Evolutionary conservation across 108 stramenopile species (phyloP), one percentile per base, ranked within the genome.

Genomic region (Nitzschia inconspicua): DNA sequence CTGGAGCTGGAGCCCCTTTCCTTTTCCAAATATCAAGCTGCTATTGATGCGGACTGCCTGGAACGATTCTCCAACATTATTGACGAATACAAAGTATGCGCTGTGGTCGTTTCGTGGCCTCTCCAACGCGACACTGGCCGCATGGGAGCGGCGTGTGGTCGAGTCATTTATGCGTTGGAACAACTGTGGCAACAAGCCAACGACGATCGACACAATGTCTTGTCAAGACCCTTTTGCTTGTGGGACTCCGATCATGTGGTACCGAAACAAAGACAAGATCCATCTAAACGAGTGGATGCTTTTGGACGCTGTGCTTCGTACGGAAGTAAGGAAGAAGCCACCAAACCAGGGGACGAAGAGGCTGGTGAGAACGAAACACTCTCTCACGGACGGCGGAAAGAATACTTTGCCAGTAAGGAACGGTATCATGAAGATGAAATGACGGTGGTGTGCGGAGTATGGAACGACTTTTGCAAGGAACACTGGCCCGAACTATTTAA

Each of bases 21-120:
- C 5, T 66, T 66, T 26, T 41, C 39, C 30, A 44, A 65, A 42
- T 25, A 60, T 30, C 31, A 49, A 24, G 20, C 39, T 14, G 30
- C 49, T 5, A 62, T 61, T 44, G 60, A 56, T 40, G 43, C 28
- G 29, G 14, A 49, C 0, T 59, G 60, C 27, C n/a, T 60, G 10
- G 47, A 70, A 5, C 54, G 53, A 28, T 55, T 70, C 8, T 36
- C 60, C 1, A 42, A 30, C 4, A 62, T 70, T 22, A 44, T 70
- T 16, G 46, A 52, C 13, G 60, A 56, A 23, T 52, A 70, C 54
- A 70, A 70, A 24, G 68, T 70, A 0, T 79, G 74, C 54, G 78
- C 70, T 26, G 40, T 79, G 31, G 57, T 79, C 14, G 74, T 79
- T 10, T 41, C 47, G 14, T 79, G 78, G 78, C 78, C 78, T 11